Base-by-base conservation (phyloP, 495 filamentous ascomycete species). In the Halenospora varia region DNA sequence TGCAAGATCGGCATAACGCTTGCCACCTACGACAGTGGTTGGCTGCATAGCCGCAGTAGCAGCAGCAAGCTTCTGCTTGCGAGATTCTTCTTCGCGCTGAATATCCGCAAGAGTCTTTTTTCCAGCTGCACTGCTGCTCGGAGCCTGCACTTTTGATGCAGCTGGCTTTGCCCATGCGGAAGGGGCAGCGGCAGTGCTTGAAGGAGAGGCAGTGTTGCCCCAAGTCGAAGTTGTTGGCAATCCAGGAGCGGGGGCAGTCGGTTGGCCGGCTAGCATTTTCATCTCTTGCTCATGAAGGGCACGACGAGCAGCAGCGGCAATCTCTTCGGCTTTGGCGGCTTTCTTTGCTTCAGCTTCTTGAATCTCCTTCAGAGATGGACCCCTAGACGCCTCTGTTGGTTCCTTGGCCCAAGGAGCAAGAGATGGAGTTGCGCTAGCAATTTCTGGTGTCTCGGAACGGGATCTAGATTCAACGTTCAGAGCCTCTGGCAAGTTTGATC, bases 361-460 rank as follows among this genome's bases (percentile, higher is more conserved):
- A 40, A 98, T 98, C 65, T 98, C 92, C 73, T 90, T 97, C 54
- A 98, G 78, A 54, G 92, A 96, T 2, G 93, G 94, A 0, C 89
- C 91, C 74, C 90, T 97, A 25, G 88, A 83, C 18, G 83, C 70
- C 66, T 92, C 92, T 19, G 81, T 76, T 10, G 79, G 75, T 59
- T 97, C 90, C 69, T 91, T 92, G 3, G 94, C 94, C 94, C 94
- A 98, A 0, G 94, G 94, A 1, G 94, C 94, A 48, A 96, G 76
- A 1, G 90, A 87, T 2, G 89, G 77, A 1, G 66, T 54, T 9
- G 75, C 71, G 15, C 70, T 69, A 1, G 69, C 62, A 2, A 76
- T 71, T 39, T 81, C 80, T 10, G 80, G 90, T 8, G 91, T 93
- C 59, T 88, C 87, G 1, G 88, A 88, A 39, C 82, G 84, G 39